Conservation (phyloP, 169 alveolate genomes). For the Plasmodium adleri region DNA sequence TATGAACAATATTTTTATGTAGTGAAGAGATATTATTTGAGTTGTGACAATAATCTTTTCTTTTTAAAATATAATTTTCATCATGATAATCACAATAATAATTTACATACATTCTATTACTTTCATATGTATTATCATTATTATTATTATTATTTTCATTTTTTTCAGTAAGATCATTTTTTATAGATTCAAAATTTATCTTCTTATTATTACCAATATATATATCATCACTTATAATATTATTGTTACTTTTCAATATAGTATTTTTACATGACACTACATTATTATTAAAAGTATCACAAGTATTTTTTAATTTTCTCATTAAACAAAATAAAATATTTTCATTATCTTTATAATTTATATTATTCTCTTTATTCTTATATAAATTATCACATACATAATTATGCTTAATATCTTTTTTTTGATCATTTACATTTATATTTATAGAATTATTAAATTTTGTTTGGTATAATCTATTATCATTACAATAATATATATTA, state of each 20-base stretch:
- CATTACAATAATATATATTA: background rate
- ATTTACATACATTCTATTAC: background rate
- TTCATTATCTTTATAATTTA: background rate
- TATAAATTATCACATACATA: background rate
- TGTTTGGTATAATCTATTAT: too few relatives aligned
- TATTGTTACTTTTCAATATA: background rate
- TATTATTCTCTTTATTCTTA: conserved; percentile 3
- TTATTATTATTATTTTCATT: conserved; percentile 3
- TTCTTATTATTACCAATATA: background rate
- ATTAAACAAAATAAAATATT: background rate
- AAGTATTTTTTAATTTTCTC: background rate
- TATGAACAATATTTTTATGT: too few relatives aligned
- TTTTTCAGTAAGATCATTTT: background rate
- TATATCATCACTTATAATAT: background rate
- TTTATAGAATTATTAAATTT: too few relatives aligned
- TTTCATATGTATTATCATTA: background rate
- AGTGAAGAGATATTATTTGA: too few relatives aligned
- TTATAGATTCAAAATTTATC: conserved; percentile 6
- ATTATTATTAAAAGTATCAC: background rate
- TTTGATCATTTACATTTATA: too few relatives aligned
- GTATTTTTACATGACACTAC: background rate
- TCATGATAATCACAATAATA: conserved; percentile 44
- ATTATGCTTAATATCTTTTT: background rate
- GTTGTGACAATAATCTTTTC: too few relatives aligned
- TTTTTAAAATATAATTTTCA: too few relatives aligned